Percentiles rank a stretch among this genome's conserved stretches.
phyloP scores from a whole-genome alignment of 2,329 filamentous ascomycete genomes.

The Cladophialophora psammophila region DNA sequence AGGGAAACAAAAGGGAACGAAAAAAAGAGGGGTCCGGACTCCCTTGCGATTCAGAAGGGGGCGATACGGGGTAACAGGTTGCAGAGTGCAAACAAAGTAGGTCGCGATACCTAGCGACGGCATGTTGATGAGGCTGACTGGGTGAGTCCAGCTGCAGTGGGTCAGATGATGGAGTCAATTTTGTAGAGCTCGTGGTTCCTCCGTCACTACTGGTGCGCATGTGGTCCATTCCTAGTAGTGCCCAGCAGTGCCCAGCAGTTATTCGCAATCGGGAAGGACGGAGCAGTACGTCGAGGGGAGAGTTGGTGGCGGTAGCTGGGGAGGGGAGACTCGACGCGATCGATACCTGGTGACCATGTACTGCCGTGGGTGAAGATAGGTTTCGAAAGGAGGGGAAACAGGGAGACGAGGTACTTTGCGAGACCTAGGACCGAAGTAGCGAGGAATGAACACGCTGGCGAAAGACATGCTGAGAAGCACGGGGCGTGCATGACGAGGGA shows the following conservation, averaged over 20 bases:
- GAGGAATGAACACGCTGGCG: neutral
- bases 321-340: conserved; percentile 2
- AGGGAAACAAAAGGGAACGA: conserved; percentile 1
- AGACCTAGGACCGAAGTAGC: conserved; percentile 17
- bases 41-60: neutral
- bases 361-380: conserved; percentile 1
- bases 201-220: conserved; percentile 16
- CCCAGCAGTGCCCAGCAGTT: neutral
- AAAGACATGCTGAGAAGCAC: neutral
- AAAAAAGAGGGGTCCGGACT: conserved; percentile 10
- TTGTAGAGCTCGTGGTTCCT: neutral
- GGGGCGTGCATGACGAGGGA: conserved; percentile 11
- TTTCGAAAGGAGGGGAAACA: conserved; percentile 8
- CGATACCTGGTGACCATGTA: conserved; percentile 17
- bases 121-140: conserved; percentile 22
- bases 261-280: conserved; percentile 10
- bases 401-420: conserved; percentile 16
- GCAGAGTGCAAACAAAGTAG: conserved; percentile 9
- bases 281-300: neutral
- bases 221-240: conserved; percentile 2
- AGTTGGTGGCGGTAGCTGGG: neutral
- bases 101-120: conserved; percentile 12
- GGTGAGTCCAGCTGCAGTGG: conserved; percentile 12
- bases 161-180: conserved; percentile 21
- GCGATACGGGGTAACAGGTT: conserved; percentile 15